phyloP scores from a whole-genome alignment of 306 rosid genomes.

The Phaseolus lunatus region DNA sequence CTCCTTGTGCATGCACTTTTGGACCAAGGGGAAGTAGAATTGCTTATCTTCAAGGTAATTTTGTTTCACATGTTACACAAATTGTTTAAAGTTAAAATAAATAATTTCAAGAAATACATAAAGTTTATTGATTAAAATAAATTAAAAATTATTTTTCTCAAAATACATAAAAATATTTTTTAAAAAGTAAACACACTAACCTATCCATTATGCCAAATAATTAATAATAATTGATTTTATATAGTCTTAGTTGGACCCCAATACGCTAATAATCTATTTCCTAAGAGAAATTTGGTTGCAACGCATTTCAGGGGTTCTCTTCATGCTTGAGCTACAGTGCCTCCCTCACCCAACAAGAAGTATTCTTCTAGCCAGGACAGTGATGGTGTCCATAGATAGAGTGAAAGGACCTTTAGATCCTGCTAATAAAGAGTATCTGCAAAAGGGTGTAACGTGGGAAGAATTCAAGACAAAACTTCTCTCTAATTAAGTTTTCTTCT shows the following conservation, averaged over 20 bases:
- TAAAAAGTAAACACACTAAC: too few relatives aligned
- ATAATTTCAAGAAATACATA: too few relatives aligned
- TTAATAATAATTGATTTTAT: too few relatives aligned
- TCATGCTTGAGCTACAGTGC: constrained; percentile 78
- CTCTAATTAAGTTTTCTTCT: too few relatives aligned
- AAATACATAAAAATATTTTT: too few relatives aligned
- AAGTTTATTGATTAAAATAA: too few relatives aligned
- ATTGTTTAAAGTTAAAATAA: too few relatives aligned
- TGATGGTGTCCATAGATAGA: constrained; percentile 72
- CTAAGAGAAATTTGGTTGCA: neutral
- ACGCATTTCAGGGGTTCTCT: constrained; percentile 77
- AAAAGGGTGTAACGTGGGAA: constrained; percentile 72
- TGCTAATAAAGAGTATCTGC: constrained; percentile 67
- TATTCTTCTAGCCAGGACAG: constrained; percentile 77
- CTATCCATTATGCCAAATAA: too few relatives aligned
- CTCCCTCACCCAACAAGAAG: constrained; percentile 81
- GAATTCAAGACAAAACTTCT: constrained; percentile 54
- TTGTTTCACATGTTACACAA: too few relatives aligned
- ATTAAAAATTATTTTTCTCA: too few relatives aligned
- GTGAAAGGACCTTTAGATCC: constrained; percentile 92
- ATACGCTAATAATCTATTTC: neutral
- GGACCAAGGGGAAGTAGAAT: constrained; percentile 67
- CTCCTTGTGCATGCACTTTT: constrained; percentile 75
- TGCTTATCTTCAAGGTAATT: constrained; percentile 86
- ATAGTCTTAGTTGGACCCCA: too few relatives aligned